Base-by-base conservation (phyloP, 345 rosid genomes). In the Populus tremula region DNA sequence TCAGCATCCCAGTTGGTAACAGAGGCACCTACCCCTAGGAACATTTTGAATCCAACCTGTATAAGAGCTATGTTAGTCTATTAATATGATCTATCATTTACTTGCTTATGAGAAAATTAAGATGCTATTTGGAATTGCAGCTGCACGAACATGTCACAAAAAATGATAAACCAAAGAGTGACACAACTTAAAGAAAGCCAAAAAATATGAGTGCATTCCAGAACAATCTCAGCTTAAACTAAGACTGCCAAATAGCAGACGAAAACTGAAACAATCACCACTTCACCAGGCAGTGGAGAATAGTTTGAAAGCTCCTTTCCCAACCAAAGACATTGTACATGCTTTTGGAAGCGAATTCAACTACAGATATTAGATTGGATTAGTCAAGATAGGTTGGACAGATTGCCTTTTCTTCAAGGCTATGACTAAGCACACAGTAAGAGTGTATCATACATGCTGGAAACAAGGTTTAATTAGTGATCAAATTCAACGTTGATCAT, bases 31-130 rank as follows among this genome's bases (percentile, higher is more conserved):
- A 95, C 90, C 27, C 99, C 98, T 36, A 95, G 84, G 79, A 95
- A 95, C 99, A 95, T 95, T 89, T 95, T 95, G 86, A 93, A 92
- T 8, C 98, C 97, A 76, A 93, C 96, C 96, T 93, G 87, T 27
- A 73, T 5, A 36, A 47, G 67, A 79, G 68, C 13, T 64, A n/a
- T 75, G 38, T 80, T 62, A 79, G 63, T 12, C 39, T 25, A 73
- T 16, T 1, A 74, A 29, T 11, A 79, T 54, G 54, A 49, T 64
- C 27, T 65, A 43, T 18, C 36, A 59, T 67, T 49, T 63, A 43
- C 49, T 45, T 35, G 43, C 41, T 47, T 68, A 63, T 72, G 8
- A 29, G 1, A 35, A 33, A 69, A 25, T 13, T 12, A 33, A 59
- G 21, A 54, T 33, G 38, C 14, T 50, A 77, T 65, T 27, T 25